phyloP scores from a whole-genome alignment of 208 protist genomes.

The Trypanosoma scelopori region DNA sequence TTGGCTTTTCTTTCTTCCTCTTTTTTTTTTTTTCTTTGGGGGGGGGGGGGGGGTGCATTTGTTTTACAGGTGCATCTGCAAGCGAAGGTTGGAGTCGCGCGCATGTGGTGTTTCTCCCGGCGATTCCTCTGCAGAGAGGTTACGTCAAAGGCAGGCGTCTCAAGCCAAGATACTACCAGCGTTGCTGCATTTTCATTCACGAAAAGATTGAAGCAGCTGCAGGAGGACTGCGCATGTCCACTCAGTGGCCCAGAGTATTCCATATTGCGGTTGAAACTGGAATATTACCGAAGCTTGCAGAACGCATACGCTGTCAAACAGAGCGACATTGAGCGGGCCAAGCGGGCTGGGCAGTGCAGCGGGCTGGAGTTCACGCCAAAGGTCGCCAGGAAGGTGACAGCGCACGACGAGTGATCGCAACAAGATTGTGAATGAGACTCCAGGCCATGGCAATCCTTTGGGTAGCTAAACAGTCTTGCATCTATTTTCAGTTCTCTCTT shows the following conservation, averaged over 20 bases:
- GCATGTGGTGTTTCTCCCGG: slow-evolving; percentile 25
- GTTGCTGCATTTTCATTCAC: slow-evolving; percentile 28
- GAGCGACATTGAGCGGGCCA: slow-evolving; percentile 76
- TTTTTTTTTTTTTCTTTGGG: too few species aligned
- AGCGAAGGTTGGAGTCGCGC: background rate
- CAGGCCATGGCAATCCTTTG: background rate
- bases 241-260: slow-evolving; percentile 58
- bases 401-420: background rate
- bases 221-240: slow-evolving; percentile 25
- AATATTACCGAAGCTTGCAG: slow-evolving; percentile 67
- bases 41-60: too few species aligned
- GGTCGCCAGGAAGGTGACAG: slow-evolving; percentile 22
- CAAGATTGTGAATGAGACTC: background rate
- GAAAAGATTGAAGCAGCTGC: slow-evolving; percentile 37
- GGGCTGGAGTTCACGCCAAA: slow-evolving; percentile 86
- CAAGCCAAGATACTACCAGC: background rate
- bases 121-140: slow-evolving; percentile 1
- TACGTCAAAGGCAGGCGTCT: background rate
- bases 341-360: slow-evolving; percentile 73
- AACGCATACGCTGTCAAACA: slow-evolving; percentile 84
- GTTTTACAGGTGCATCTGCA: background rate
- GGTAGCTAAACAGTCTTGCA: background rate
- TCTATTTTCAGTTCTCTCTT: background rate
- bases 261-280: slow-evolving; percentile 59
- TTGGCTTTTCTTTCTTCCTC: background rate